phyloP scores from a whole-genome alignment of 768 basidiomycete species.

The Pleurotus djamor region DNA sequence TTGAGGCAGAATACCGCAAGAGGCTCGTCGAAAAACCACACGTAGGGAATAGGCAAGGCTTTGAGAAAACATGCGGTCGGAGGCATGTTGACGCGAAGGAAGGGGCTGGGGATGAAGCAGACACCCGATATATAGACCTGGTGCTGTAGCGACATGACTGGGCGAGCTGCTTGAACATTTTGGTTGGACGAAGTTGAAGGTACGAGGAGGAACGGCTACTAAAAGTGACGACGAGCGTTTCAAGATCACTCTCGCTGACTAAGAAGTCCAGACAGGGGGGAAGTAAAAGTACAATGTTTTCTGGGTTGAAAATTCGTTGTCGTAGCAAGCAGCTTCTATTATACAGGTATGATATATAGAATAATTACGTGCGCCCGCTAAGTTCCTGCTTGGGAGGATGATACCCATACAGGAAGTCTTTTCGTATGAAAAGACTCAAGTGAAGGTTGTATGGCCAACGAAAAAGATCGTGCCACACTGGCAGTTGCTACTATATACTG shows the following conservation, averaged over 20 bases:
- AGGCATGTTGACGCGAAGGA: background rate
- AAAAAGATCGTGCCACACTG: background rate
- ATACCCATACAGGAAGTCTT: background rate
- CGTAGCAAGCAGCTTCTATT: conserved; percentile 2
- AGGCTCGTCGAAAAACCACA: background rate
- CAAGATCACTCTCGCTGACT: background rate
- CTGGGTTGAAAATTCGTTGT: background rate
- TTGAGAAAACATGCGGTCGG: too few species aligned
- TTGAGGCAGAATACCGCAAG: too few species aligned
- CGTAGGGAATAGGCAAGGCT: background rate
- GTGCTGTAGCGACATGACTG: too few species aligned
- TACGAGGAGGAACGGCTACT: background rate
- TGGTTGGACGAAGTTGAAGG: too few species aligned
- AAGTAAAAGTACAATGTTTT: background rate
- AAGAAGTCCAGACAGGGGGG: background rate
- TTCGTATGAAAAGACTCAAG: background rate
- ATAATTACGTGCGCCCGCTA: conserved; percentile 7
- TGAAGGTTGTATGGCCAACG: too few species aligned
- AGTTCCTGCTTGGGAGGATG: background rate
- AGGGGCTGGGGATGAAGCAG: background rate
- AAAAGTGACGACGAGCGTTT: background rate
- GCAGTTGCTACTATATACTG: background rate
- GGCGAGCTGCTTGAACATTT: too few species aligned
- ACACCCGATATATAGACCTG: too few species aligned
- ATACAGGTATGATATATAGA: conserved; percentile 4